Evolutionary conservation across 164 flowering plant genomes (phyloP).

Genomic region (Protea cynaroides): DNA sequence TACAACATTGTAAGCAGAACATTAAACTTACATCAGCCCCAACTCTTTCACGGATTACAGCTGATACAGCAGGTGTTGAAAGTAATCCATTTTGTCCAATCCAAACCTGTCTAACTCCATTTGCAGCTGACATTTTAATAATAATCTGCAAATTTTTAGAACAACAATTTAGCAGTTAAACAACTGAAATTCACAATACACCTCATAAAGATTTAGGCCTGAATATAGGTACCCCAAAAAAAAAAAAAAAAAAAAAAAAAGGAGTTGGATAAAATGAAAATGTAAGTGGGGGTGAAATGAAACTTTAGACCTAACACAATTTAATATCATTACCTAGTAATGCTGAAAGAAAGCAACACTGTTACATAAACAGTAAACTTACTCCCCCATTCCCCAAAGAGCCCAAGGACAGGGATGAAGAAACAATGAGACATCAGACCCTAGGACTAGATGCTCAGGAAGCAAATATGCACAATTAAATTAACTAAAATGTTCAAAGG

Average conservation of each 20-base stretch:
- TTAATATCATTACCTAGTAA: not conserved
- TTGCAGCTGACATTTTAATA: constrained; percentile 92
- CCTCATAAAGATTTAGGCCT: too few species aligned
- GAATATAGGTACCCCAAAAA: too few species aligned
- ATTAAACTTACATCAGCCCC: constrained; percentile 64
- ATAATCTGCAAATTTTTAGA: constrained; percentile 59
- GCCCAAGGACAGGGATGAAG: not conserved
- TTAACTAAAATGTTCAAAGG: not conserved
- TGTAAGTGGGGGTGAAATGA: too few species aligned
- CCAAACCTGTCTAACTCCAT: constrained; percentile 94
- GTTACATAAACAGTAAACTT: not conserved
- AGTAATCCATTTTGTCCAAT: constrained; percentile 85
- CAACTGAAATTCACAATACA: not conserved
- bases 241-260: not conserved
- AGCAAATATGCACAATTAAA: not conserved
- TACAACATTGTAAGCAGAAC: constrained; percentile 7
- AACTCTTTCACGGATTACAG: constrained; percentile 89
- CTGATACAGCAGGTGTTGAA: constrained; percentile 98
- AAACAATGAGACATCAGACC: not conserved
- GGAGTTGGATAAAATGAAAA: too few species aligned
- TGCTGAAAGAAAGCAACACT: not conserved
- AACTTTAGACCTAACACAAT: not conserved
- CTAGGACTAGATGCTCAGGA: not conserved
- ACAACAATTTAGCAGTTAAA: constrained; percentile 1
- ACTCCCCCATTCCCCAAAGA: not conserved